Base-by-base conservation (phyloP, 164 flowering plant species). In the Annona cherimola region DNA sequence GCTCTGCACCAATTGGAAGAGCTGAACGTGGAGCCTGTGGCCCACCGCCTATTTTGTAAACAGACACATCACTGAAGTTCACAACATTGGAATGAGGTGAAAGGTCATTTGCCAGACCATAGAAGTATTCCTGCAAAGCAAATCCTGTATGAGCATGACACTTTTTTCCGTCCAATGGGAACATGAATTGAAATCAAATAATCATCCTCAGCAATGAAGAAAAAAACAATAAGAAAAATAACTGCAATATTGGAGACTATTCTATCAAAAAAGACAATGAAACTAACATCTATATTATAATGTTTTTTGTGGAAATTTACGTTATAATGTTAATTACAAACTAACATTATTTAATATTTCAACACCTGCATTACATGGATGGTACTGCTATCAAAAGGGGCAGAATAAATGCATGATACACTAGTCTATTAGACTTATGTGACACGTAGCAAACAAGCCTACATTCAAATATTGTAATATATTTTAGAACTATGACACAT, bases 21-120 rank as follows among this genome's bases (percentile, higher is more conserved):
- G 98, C 99, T 63, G 99, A 95, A 26, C 93, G 93, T 65, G 97
- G 98, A 57, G 99, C 98, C 76, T 84, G 93, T n/a, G 98, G 98
- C 46, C 99, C 99, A 61, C 98, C 98, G 66, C 98, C 99, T 75
- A 91, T 76, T 46, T 91, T 88, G 66, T 84, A 93, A 70, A 95
- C 79, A 61, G 68, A 77, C 67, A 93, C 73, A 76, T 95, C 97
- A 75, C 83, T 90, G 81, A 95, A 93, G 80, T 82, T 90, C 45
- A 83, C 94, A 59, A 86, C 74, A 75, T 88, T 88, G 39, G 97
- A 88, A 77, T 91, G 96, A 16, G 97, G 99, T 14, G 90, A 83
- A 35, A 93, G 92, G 72, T 90, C 99, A 75, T 91, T 95, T 66
- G 88, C 44, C 43, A 84, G 84, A 70, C 99, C 99, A 81, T 93